Percentiles rank a stretch among this genome's conserved stretches.
These are phyloP conservation scores for Pittosporum tobira DNA, from an alignment of 129 eudicot species.

Conservation along the genomic window DNA sequence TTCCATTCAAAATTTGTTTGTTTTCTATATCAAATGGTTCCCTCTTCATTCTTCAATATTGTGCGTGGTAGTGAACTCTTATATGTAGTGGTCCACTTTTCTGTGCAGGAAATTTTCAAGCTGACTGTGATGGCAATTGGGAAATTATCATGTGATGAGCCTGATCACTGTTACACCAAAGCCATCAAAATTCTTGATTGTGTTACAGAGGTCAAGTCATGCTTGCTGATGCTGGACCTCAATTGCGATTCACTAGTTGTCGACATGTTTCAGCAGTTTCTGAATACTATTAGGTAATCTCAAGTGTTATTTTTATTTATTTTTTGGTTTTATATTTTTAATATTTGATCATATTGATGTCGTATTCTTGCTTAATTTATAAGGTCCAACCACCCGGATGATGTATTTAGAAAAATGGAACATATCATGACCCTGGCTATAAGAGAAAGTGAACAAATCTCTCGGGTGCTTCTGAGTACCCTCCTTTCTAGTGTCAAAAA, in stretches of 20 bases:
- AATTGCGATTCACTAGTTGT: constrained; percentile 46
- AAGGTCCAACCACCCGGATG: constrained; percentile 43
- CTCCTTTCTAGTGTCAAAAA: constrained; percentile 45
- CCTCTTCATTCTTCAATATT: too few species aligned
- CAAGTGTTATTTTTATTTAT: constrained; percentile 8
- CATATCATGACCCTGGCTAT: constrained; percentile 50
- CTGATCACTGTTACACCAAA: constrained; percentile 37
- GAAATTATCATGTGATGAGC: constrained; percentile 31
- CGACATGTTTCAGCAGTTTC: constrained; percentile 60
- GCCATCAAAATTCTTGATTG: constrained; percentile 41
- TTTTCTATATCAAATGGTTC: neutral
- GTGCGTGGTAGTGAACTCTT: too few species aligned
- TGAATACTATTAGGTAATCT: constrained; percentile 39
- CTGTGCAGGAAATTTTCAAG: constrained; percentile 46
- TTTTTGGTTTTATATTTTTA: neutral
- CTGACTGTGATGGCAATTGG: constrained; percentile 41
- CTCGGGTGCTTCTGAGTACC: constrained; percentile 38
- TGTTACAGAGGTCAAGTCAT: constrained; percentile 43
- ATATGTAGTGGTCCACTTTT: too few species aligned
- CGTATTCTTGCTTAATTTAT: constrained; percentile 14
- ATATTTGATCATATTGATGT: neutral
- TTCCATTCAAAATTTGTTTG: neutral
- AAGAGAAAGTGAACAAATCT: constrained; percentile 64
- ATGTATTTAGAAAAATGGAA: constrained; percentile 49
- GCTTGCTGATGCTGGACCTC: constrained; percentile 59